phyloP scores from a whole-genome alignment of 106 monocot species.

The Allium sativum region DNA sequence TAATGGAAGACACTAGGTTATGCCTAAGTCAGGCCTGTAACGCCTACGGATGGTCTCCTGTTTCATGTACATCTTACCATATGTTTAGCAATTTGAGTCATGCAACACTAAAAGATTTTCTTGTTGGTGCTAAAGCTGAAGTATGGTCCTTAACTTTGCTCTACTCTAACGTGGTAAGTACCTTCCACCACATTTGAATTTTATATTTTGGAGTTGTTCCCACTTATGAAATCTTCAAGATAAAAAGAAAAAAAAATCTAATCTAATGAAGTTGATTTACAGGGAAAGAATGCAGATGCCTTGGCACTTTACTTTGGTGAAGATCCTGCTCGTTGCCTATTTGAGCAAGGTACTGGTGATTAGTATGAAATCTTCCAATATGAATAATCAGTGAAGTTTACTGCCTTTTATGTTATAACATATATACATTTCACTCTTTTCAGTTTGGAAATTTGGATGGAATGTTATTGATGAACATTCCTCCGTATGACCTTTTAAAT shows the following conservation, averaged over 20 bases:
- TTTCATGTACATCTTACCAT: no score
- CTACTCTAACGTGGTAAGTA: conserved; percentile 43
- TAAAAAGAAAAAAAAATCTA: no score
- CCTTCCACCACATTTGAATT: neutral
- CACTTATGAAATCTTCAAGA: neutral
- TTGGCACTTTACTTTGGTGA: conserved; percentile 46
- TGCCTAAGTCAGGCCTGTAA: neutral
- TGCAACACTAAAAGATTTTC: conserved; percentile 61
- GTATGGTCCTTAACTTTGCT: conserved; percentile 41
- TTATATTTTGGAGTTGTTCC: neutral
- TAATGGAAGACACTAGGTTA: no score
- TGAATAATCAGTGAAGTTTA: neutral
- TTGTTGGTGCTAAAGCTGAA: conserved; percentile 59
- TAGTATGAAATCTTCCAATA: no score
- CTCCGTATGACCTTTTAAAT: no score
- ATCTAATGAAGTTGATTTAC: conserved; percentile 1
- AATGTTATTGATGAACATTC: neutral
- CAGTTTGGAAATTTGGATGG: neutral
- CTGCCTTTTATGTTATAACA: neutral
- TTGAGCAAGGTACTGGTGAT: conserved; percentile 42
- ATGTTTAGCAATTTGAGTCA: no score
- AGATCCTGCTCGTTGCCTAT: conserved; percentile 52
- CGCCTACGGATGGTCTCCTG: neutral
- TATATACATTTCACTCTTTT: neutral
- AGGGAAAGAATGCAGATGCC: conserved; percentile 66